Conservation (phyloP, 2,329 filamentous ascomycete species). For the Cercospora janseana region DNA sequence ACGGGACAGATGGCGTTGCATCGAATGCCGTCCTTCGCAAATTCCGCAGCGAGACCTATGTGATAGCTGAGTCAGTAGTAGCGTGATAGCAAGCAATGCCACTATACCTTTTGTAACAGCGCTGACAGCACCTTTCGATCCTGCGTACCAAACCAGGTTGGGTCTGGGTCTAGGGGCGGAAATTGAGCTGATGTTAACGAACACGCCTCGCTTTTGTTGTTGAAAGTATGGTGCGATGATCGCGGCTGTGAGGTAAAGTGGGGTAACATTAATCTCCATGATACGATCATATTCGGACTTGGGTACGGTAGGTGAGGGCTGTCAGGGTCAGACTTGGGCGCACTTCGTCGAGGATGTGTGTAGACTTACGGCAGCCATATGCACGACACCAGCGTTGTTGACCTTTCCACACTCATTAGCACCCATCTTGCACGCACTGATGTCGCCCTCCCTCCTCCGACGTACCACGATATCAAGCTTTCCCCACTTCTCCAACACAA, state of each 20-base stretch:
- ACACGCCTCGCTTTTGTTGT: conserved; percentile 27
- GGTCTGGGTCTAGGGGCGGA: conserved; percentile 30
- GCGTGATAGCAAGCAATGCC: too few species aligned
- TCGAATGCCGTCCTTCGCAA: conserved; percentile 27
- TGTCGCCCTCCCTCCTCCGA: neutral
- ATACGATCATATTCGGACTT: conserved; percentile 36
- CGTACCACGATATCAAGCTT: conserved; percentile 27
- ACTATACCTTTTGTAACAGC: conserved; percentile 23
- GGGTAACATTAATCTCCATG: conserved; percentile 37
- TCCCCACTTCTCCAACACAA: conserved; percentile 27
- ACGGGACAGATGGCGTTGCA: conserved; percentile 33
- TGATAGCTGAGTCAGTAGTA: neutral
- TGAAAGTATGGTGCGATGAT: conserved; percentile 36
- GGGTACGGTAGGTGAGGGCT: conserved; percentile 33
- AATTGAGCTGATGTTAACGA: conserved; percentile 35
- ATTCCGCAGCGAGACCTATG: conserved; percentile 32
- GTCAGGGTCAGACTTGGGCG: conserved; percentile 14
- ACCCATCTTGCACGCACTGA: neutral
- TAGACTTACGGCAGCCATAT: conserved; percentile 20
- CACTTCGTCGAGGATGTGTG: neutral
- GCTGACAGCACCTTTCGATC: conserved; percentile 32
- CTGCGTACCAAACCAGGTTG: conserved; percentile 35
- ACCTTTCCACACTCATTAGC: conserved; percentile 12
- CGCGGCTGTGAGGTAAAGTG: conserved; percentile 35
- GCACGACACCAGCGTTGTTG: conserved; percentile 32